These are phyloP conservation scores for Globisporangium nunn DNA, from an alignment of 352 stramenopile species.

Conservation along the genomic window DNA sequence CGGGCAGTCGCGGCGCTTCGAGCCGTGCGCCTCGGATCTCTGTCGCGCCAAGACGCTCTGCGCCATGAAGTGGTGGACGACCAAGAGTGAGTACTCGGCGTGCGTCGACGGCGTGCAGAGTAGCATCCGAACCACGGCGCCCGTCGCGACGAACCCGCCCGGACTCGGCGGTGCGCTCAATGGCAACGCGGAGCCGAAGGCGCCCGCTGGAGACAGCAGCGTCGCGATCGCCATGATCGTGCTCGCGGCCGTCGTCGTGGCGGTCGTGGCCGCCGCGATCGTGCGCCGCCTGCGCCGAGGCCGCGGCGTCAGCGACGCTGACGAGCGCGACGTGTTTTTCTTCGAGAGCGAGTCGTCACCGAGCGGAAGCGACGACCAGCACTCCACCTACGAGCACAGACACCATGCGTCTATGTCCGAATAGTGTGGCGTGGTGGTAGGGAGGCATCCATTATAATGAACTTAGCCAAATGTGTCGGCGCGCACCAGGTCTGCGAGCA, in stretches of 20 bases:
- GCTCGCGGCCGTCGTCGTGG: constrained; percentile 2
- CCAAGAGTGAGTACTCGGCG: constrained; percentile 48
- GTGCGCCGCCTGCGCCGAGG: constrained; percentile 4
- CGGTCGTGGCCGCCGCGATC: background rate
- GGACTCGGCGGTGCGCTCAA: too few species aligned
- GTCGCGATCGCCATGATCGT: constrained; percentile 3
- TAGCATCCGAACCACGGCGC: background rate
- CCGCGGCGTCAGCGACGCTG: background rate
- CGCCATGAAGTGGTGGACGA: constrained; percentile 74
- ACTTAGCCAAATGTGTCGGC: too few species aligned
- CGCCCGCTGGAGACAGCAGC: background rate
- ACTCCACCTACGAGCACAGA: background rate
- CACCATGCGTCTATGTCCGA: background rate
- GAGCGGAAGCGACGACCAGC: background rate
- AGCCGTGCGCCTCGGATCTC: constrained; percentile 27
- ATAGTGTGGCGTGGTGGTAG: background rate
- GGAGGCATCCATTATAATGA: too few species aligned
- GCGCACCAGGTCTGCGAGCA: too few species aligned
- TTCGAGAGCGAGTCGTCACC: constrained; percentile 6
- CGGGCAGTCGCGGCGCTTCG: constrained; percentile 38
- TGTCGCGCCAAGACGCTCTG: constrained; percentile 60
- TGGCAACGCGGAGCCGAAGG: background rate
- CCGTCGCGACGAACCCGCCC: background rate
- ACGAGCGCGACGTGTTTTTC: constrained; percentile 10
- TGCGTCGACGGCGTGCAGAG: constrained; percentile 30